Percentiles rank a stretch among this genome's conserved stretches.
Evolutionary conservation across 1,284 basidiomycete species (phyloP).

Genomic region (Grifola frondosa): DNA sequence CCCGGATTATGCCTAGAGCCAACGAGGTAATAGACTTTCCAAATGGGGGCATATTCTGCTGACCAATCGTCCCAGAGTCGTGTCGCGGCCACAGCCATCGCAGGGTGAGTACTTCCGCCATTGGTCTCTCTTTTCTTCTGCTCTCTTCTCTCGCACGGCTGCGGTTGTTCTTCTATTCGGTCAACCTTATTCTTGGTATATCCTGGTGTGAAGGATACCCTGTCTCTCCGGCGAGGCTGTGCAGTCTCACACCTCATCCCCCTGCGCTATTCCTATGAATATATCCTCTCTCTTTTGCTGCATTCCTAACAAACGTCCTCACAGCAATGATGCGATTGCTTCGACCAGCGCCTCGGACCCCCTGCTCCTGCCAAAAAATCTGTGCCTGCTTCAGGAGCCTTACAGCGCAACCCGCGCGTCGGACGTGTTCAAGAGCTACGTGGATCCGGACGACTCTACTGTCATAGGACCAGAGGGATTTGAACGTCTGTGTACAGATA

Average conservation of each 20-base stretch:
- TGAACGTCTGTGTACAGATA: conserved; percentile 62
- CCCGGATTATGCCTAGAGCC: conserved; percentile 13
- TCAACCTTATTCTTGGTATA: not conserved
- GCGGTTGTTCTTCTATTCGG: not conserved
- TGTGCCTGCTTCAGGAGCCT: conserved; percentile 39
- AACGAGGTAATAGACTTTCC: conserved; percentile 19
- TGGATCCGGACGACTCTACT: conserved; percentile 55
- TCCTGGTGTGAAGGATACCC: conserved; percentile 1
- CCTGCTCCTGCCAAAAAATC: conserved; percentile 14
- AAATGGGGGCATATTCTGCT: conserved; percentile 11
- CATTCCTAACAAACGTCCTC: conserved; percentile 10
- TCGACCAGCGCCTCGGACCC: conserved; percentile 7
- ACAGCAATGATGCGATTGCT: conserved; percentile 10
- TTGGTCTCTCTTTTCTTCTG: conserved; percentile 3
- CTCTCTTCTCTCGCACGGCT: too few species aligned
- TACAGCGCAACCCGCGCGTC: conserved; percentile 52
- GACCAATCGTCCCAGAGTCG: conserved; percentile 21
- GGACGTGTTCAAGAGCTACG: conserved; percentile 61
- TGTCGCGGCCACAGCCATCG: conserved; percentile 7
- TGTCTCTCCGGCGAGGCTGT: conserved; percentile 10
- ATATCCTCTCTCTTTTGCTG: conserved; percentile 24
- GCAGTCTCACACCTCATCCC: conserved; percentile 6
- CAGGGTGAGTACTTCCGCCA: not conserved
- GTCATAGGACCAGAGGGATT: conserved; percentile 70
- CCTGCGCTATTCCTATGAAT: conserved; percentile 17